phyloP scores from a whole-genome alignment of 495 filamentous ascomycete genomes.

The Cercophora sp. region DNA sequence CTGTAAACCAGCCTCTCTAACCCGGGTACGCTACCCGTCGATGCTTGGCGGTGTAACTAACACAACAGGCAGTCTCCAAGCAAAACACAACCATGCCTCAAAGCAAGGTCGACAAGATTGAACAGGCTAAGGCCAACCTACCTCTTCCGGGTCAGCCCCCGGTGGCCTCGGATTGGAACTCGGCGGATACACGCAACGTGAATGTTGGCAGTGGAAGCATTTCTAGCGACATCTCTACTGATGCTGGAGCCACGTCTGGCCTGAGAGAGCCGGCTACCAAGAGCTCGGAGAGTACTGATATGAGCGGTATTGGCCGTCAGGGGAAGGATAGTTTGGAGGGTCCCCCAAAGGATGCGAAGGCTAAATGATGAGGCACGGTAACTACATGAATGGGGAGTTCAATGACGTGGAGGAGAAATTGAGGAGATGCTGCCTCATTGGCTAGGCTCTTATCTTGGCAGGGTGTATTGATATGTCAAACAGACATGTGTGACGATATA shows the following conservation, averaged over 20 bases:
- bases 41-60: too few relatives aligned
- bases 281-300: conserved; percentile 42
- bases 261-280: conserved; percentile 62
- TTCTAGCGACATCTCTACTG: conserved; percentile 47
- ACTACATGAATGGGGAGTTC: too few relatives aligned
- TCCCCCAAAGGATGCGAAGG: background rate
- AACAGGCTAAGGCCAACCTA: conserved; percentile 63
- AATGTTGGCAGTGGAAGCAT: conserved; percentile 62
- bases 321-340: conserved; percentile 20
- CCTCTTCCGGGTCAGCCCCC: conserved; percentile 77
- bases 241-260: conserved; percentile 47
- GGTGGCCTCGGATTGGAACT: conserved; percentile 66
- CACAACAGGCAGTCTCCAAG: too few relatives aligned
- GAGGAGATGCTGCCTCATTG: too few relatives aligned
- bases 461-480: too few relatives aligned
- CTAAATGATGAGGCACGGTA: background rate
- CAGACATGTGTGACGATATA: too few relatives aligned
- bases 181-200: conserved; percentile 60
- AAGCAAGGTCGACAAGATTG: conserved; percentile 61
- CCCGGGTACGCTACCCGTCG: background rate
- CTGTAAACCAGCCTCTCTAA: too few relatives aligned
- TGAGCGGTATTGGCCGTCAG: conserved; percentile 51
- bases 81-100: conserved; percentile 32
- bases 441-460: too few relatives aligned
- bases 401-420: too few relatives aligned